These are phyloP conservation scores for Penicillium taxi DNA, from an alignment of 495 filamentous ascomycete species.

Conservation along the genomic window DNA sequence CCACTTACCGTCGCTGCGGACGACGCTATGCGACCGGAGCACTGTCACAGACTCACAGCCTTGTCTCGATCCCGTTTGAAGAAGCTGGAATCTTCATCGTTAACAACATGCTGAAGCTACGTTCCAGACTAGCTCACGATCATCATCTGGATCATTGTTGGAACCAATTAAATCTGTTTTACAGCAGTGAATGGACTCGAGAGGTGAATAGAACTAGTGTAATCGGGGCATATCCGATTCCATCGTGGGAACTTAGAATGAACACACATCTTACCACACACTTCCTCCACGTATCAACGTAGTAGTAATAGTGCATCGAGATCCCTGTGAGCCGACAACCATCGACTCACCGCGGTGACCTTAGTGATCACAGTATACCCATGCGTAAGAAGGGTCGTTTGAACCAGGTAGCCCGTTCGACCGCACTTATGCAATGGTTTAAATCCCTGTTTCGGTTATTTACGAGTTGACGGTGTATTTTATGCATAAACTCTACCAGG, in stretches of 20 bases:
- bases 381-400: conserved; percentile 20
- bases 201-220: too few relatives aligned
- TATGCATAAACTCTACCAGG: conserved; percentile 13
- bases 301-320: too few relatives aligned
- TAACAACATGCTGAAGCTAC: conserved; percentile 9
- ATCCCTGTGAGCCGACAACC: too few relatives aligned
- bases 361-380: conserved; percentile 25
- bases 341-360: conserved; percentile 20
- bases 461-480: conserved; percentile 18
- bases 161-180: too few relatives aligned
- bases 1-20: conserved; percentile 12
- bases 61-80: conserved; percentile 10
- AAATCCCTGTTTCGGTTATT: conserved; percentile 17
- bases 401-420: conserved; percentile 23
- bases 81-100: conserved; percentile 8
- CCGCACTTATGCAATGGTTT: conserved; percentile 18
- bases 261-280: too few relatives aligned
- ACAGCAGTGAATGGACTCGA: too few relatives aligned
- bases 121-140: too few relatives aligned
- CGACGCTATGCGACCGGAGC: conserved; percentile 6
- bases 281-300: too few relatives aligned
- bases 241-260: too few relatives aligned
- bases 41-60: conserved; percentile 3
- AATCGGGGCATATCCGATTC: too few relatives aligned
- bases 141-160: too few relatives aligned